phyloP scores from a whole-genome alignment of 169 alveolate species.

The Plasmodium billcollinsi region DNA sequence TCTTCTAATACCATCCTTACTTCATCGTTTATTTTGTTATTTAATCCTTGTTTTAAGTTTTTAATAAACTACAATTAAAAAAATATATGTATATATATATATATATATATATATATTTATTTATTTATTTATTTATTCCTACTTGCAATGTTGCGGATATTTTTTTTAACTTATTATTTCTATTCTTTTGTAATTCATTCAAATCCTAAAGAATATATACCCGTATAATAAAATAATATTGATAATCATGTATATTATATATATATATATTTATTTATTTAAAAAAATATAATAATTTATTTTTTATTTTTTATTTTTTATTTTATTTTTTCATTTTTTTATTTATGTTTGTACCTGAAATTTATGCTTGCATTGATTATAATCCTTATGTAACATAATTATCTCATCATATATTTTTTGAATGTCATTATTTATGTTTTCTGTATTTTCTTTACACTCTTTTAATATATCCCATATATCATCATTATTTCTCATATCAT shows the following conservation, averaged over 20 bases:
- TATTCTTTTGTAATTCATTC: conserved; percentile 43
- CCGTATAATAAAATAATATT: too few species aligned
- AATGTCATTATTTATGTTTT: conserved; percentile 27
- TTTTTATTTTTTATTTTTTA: too few species aligned
- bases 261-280: neutral
- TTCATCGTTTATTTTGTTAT: conserved; percentile 47
- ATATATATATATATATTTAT: neutral
- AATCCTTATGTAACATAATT: conserved; percentile 3
- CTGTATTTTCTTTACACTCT: conserved; percentile 22
- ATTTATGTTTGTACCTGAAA: conserved; percentile 10
- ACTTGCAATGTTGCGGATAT: conserved; percentile 69
- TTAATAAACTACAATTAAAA: conserved; percentile 44
- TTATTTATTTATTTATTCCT: neutral
- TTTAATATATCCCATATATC: conserved; percentile 59
- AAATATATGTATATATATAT: neutral
- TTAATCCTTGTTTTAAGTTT: conserved; percentile 57
- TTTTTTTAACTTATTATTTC: conserved; percentile 46
- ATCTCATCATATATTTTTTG: conserved; percentile 32
- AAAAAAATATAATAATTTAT: neutral
- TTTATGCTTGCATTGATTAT: conserved; percentile 31
- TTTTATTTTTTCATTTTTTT: too few species aligned
- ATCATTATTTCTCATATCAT: conserved; percentile 6
- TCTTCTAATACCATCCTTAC: conserved; percentile 64
- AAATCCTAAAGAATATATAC: conserved; percentile 11
- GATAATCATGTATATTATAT: too few species aligned